phyloP scores from a whole-genome alignment of 768 basidiomycete genomes.

The Phylloporus scabripes region DNA sequence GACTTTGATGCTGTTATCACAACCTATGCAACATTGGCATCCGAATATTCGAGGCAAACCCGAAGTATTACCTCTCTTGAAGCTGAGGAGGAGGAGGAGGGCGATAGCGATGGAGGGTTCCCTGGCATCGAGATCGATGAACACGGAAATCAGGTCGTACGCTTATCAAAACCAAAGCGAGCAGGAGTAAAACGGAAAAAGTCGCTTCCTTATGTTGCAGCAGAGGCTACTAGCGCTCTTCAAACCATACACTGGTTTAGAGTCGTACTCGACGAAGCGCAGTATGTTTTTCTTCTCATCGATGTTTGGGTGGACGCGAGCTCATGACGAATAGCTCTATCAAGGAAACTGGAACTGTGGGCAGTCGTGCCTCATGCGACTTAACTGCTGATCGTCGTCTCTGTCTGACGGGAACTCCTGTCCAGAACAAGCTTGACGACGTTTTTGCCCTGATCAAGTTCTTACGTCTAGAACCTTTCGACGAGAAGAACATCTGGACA shows the following conservation, averaged over 20 bases:
- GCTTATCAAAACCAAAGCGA: conserved; percentile 62
- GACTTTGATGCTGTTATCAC: conserved; percentile 98
- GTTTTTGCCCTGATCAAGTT: conserved; percentile 97
- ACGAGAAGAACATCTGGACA: conserved; percentile 91
- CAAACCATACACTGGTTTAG: conserved; percentile 97
- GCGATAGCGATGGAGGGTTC: conserved; percentile 57
- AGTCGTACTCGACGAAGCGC: conserved; percentile 90
- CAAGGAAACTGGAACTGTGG: conserved; percentile 93
- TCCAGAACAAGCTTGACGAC: conserved; percentile 98
- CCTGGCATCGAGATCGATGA: conserved; percentile 64
- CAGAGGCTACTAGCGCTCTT: conserved; percentile 66
- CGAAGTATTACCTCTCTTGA: conserved; percentile 54
- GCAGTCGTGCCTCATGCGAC: conserved; percentile 92
- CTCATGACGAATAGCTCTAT: conserved; percentile 61
- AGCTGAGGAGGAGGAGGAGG: conserved; percentile 64
- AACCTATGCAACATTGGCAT: conserved; percentile 91
- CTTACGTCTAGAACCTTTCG: conserved; percentile 83
- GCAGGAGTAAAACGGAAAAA: conserved; percentile 65
- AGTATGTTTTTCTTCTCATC: conserved; percentile 58
- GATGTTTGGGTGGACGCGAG: neutral
- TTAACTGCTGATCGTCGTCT: conserved; percentile 89
- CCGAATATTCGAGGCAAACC: conserved; percentile 89
- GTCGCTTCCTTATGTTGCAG: conserved; percentile 34
- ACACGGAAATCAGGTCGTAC: conserved; percentile 55
- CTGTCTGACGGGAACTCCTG: conserved; percentile 96